phyloP scores from a whole-genome alignment of 2,329 filamentous ascomycete genomes.

The Sporothrix dimorphospora region DNA sequence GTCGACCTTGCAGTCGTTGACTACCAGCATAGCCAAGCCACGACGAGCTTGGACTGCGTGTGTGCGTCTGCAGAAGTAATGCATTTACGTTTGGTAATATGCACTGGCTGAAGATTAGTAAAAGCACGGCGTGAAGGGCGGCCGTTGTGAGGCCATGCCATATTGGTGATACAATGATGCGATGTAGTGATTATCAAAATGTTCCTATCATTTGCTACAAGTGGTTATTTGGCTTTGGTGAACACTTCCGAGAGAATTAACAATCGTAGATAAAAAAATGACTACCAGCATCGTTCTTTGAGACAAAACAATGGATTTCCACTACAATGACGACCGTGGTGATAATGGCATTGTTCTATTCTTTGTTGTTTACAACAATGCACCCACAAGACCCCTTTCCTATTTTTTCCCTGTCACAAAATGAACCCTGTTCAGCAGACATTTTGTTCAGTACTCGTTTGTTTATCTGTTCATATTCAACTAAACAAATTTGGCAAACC shows the following conservation, averaged over 20 bases:
- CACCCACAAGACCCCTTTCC: background rate
- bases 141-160: too few species aligned
- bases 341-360: background rate
- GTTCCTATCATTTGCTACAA: too few species aligned
- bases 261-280: too few species aligned
- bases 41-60: background rate
- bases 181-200: too few species aligned
- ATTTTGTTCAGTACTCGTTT: too few species aligned
- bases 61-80: background rate
- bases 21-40: slow-evolving; percentile 10
- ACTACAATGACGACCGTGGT: background rate
- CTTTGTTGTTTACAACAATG: background rate
- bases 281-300: too few species aligned
- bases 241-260: too few species aligned
- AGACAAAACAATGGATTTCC: background rate
- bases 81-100: too few species aligned
- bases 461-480: background rate
- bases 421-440: background rate
- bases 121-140: too few species aligned
- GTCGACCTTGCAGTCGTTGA: background rate
- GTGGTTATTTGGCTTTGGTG: too few species aligned
- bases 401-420: background rate
- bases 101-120: too few species aligned
- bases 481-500: background rate
- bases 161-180: too few species aligned